Evolutionary conservation across 345 rosid genomes (phyloP), one percentile per base, ranked within the genome.

Genomic region (Nasturtium officinale): DNA sequence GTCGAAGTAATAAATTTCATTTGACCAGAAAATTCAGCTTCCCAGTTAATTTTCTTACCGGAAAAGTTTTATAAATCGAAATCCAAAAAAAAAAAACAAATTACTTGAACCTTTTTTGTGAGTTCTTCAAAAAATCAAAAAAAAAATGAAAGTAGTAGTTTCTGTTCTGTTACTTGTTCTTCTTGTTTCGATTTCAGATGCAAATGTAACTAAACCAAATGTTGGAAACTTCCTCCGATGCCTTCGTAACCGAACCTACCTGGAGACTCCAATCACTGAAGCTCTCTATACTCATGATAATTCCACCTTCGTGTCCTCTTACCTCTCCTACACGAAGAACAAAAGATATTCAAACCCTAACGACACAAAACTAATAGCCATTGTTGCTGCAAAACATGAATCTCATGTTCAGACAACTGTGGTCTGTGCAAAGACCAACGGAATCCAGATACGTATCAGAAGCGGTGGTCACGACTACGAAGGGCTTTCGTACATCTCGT

Each of bases 351-450:
- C 52, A 53, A 77, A 71, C 61, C 73, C 77, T 59, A 58, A 57
- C 5, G 43, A 56, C 37, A 26, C 55, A 9, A 79, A 75, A 0
- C 74, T 76, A 32, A 50, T 75, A 7, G 77, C 65, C 23, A 79
- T 79, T 15, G 29, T 79, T 28, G 73, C 73, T 5, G 75, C 83
- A 29, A 43, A 65, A 11, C 57, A 79, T 53, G 74, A 66, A 61
- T 75, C 80, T 32, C 81, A 80, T 68, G 65, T 80, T 45, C 78
- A 73, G 29, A 51, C 81, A 10, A 69, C 83, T 5, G 78, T 80
- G 66, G 35, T 80, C 28, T 80, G 83, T 16, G 71, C 81, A 25
- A 80, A 77, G 37, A 15, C 7, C 5, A 28, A 23, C 8, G 37
- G 50, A 5, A 7, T 80, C 25, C 78, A 76, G 56, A n/a, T n/a